Conservation (phyloP, 345 rosid genomes). For the Eucalyptus erythrocorys region DNA sequence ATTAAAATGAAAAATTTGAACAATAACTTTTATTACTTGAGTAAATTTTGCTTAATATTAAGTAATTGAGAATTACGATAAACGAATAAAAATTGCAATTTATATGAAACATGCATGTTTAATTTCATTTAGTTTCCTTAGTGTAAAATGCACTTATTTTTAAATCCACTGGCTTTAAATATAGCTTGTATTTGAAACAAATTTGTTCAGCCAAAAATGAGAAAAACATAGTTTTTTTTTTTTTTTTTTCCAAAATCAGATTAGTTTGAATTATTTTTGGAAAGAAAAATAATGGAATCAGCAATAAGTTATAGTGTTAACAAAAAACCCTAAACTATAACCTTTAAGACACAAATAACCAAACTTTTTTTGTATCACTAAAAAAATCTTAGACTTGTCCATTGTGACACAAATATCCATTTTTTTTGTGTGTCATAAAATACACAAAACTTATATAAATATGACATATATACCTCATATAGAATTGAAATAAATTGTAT, state of each 20-base stretch:
- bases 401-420: no score
- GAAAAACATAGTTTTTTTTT: not conserved
- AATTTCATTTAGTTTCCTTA: not conserved
- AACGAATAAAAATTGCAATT: not conserved
- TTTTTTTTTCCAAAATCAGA: not conserved
- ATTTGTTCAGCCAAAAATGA: not conserved
- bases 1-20: not conserved
- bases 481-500: no score
- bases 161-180: not conserved
- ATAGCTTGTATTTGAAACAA: not conserved
- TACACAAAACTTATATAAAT: no score
- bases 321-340: no score
- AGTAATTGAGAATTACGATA: accelerated
- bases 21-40: not conserved
- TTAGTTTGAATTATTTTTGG: not conserved
- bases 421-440: no score
- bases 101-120: not conserved
- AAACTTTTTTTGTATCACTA: no score
- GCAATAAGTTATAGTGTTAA: not conserved
- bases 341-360: no score
- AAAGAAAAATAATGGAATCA: not conserved
- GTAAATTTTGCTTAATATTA: not conserved
- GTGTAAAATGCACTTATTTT: not conserved
- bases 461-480: no score
- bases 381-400: no score